Percentiles rank a stretch among this genome's conserved stretches.
Conservation (phyloP, 805 yeast species). For the Isabelozyma heimii region DNA sequence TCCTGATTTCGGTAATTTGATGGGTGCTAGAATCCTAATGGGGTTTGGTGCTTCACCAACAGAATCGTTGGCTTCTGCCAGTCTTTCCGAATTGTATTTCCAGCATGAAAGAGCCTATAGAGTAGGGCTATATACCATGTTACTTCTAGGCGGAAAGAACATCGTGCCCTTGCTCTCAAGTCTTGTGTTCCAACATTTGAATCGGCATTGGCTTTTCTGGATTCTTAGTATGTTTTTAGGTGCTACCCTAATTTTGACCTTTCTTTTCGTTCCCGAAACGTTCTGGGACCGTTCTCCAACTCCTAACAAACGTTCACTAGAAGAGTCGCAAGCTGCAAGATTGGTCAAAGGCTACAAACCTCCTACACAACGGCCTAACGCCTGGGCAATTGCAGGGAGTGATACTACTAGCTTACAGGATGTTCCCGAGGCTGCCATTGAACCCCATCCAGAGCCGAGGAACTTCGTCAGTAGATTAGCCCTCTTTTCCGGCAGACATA, state of each 20-base stretch:
- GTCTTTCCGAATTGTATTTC: constrained; percentile 60
- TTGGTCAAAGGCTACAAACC: constrained; percentile 23
- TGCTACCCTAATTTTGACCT: constrained; percentile 40
- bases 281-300: constrained; percentile 59
- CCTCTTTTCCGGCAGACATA: constrained; percentile 48
- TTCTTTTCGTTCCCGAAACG: constrained; percentile 61
- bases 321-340: constrained; percentile 49
- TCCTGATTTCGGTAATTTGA: constrained; percentile 43
- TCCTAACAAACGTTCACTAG: constrained; percentile 43
- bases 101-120: constrained; percentile 62
- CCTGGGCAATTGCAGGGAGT: constrained; percentile 15
- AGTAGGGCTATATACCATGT: constrained; percentile 54
- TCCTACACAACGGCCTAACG: constrained; percentile 26
- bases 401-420: background rate
- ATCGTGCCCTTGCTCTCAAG: constrained; percentile 56
- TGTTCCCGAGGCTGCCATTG: constrained; percentile 1
- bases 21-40: constrained; percentile 56
- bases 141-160: constrained; percentile 61
- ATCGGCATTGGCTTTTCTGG: constrained; percentile 65
- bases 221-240: constrained; percentile 53
- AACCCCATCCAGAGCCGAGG: background rate
- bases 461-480: constrained; percentile 29
- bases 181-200: constrained; percentile 45
- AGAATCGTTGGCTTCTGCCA: constrained; percentile 58
- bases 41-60: constrained; percentile 64